Conservation (phyloP, 257 asterid species). For the Przewalskia tangutica region DNA sequence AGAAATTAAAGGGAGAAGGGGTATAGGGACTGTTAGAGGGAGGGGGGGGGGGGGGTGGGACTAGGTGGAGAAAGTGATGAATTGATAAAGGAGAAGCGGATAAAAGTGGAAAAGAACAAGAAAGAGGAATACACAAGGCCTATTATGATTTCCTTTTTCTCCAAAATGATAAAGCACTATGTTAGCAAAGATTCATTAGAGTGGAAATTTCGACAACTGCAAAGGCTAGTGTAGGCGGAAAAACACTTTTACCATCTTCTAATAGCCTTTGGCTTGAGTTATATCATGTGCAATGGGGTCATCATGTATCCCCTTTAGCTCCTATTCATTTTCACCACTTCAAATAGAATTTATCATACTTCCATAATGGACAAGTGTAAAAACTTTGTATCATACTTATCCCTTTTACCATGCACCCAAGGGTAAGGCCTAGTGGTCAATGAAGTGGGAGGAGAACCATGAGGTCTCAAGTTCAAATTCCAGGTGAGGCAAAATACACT, state of each 20-base stretch:
- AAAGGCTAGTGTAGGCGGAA: not conserved
- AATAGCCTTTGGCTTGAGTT: not conserved
- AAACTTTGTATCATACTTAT: not conserved
- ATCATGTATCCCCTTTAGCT: not conserved
- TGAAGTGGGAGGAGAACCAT: not conserved
- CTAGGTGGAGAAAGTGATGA: not conserved
- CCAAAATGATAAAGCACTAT: not conserved
- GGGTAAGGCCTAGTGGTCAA: not conserved
- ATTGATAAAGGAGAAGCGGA: not conserved
- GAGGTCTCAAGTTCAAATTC: not conserved
- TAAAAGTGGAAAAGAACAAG: not conserved
- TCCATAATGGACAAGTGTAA: not conserved
- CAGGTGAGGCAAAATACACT: too few species aligned
- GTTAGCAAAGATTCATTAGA: not conserved
- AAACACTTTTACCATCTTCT: not conserved
- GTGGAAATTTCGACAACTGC: not conserved
- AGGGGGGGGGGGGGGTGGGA: not conserved
- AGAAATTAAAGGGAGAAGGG: not conserved
- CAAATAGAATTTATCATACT: not conserved
- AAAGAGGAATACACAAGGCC: slow-evolving; percentile 2
- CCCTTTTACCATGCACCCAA: not conserved
- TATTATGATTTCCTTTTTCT: not conserved
- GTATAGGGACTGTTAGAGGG: not conserved
- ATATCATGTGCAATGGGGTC: not conserved
- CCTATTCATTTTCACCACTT: not conserved